Conservation (phyloP, 2,329 filamentous ascomycete genomes). For the Cadophora luteo-olivacea region DNA sequence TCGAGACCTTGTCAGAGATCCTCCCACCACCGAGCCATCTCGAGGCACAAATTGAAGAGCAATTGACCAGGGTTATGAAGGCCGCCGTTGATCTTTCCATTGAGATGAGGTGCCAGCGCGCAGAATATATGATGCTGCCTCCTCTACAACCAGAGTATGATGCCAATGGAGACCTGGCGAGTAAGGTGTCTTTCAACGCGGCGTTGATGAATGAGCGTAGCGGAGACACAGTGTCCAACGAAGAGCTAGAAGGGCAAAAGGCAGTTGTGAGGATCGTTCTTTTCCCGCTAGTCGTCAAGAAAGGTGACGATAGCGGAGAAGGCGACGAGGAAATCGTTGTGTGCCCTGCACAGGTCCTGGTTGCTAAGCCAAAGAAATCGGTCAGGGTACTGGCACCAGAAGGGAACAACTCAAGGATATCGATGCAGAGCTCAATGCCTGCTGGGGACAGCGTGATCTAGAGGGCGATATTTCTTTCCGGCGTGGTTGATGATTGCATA, state of each 20-base stretch:
- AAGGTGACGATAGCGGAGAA: conserved; percentile 84
- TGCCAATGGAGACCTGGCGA: conserved; percentile 85
- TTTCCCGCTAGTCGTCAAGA: conserved; percentile 96
- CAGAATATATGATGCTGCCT: conserved; percentile 98
- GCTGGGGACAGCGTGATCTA: conserved; percentile 37
- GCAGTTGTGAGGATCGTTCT: conserved; percentile 89
- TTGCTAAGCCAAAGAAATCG: conserved; percentile 57
- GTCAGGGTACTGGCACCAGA: conserved; percentile 39
- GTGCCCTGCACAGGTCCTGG: conserved; percentile 90
- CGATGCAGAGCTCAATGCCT: conserved; percentile 45
- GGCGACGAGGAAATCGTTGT: conserved; percentile 96
- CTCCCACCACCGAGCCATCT: conserved; percentile 85
- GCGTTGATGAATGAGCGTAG: conserved; percentile 93
- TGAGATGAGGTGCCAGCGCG: conserved; percentile 96
- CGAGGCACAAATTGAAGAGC: conserved; percentile 80
- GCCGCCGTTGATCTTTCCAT: conserved; percentile 90
- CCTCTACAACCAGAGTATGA: conserved; percentile 95
- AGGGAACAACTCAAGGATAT: conserved; percentile 37
- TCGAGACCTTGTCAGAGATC: conserved; percentile 81
- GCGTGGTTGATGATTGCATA: conserved; percentile 32
- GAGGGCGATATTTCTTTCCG: conserved; percentile 31
- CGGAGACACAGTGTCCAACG: conserved; percentile 70
- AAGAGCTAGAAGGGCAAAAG: conserved; percentile 77
- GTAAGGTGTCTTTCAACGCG: conserved; percentile 90
- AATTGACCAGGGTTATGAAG: conserved; percentile 85